Conservation (phyloP, 495 filamentous ascomycete genomes). For the Corynascus novoguineensis region DNA sequence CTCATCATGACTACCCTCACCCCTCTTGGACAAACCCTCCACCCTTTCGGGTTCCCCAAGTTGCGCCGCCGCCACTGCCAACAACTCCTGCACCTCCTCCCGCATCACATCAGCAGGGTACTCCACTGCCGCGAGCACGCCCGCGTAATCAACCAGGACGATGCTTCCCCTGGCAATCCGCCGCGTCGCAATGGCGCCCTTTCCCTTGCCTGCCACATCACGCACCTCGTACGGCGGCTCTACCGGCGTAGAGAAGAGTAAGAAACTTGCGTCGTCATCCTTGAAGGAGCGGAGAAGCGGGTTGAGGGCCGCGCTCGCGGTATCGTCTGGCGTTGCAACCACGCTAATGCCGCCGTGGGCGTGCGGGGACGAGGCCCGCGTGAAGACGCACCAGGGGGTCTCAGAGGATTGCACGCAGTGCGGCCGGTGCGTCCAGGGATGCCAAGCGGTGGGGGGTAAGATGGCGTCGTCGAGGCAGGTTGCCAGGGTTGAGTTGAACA, state of each 20-base stretch:
- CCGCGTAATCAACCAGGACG: conserved; percentile 28
- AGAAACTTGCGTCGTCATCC: too few species aligned
- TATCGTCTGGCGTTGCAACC: conserved; percentile 31
- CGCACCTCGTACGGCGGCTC: conserved; percentile 25
- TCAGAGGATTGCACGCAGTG: conserved; percentile 21
- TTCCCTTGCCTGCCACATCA: conserved; percentile 28
- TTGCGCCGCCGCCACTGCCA: conserved; percentile 22
- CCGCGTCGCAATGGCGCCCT: conserved; percentile 28
- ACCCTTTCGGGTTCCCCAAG: conserved; percentile 21
- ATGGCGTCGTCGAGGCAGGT: background rate
- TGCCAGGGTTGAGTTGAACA: background rate
- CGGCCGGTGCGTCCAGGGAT: conserved; percentile 34
- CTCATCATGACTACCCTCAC: conserved; percentile 53
- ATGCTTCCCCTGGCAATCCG: conserved; percentile 26
- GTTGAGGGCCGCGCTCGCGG: conserved; percentile 22
- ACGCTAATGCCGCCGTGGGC: conserved; percentile 28
- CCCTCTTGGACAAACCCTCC: conserved; percentile 41
- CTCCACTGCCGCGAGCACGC: conserved; percentile 24
- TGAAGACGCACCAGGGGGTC: conserved; percentile 33
- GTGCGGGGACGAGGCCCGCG: conserved; percentile 28
- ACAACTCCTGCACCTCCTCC: conserved; percentile 26
- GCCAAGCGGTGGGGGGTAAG: conserved; percentile 11
- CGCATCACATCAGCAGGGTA: conserved; percentile 24
- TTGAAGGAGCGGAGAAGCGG: conserved; percentile 19
- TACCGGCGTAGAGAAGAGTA: conserved; percentile 15